These are phyloP conservation scores for Mycosarcoma maydis DNA, from an alignment of 1,284 basidiomycete species.

Conservation along the genomic window DNA sequence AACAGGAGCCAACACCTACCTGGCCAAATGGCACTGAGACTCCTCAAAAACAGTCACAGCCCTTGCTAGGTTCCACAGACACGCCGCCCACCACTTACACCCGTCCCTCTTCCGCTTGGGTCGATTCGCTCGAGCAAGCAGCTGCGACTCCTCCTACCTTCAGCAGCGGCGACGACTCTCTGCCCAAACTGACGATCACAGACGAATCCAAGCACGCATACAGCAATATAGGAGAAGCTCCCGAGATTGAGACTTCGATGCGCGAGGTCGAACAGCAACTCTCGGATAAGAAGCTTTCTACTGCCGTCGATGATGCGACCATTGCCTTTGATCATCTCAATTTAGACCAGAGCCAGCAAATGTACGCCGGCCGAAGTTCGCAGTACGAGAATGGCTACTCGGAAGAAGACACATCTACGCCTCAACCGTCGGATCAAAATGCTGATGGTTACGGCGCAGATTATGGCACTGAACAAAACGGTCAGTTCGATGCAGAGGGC, in stretches of 20 bases:
- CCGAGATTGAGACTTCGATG: no score
- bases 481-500: conserved; percentile 9
- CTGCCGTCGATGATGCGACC: conserved; percentile 10
- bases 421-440: conserved; percentile 7
- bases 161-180: conserved; percentile 18
- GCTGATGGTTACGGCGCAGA: neutral
- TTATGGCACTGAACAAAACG: neutral
- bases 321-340: conserved; percentile 20
- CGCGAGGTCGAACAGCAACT: neutral
- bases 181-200: conserved; percentile 39
- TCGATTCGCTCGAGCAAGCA: conserved; percentile 41
- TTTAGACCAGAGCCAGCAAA: conserved; percentile 8
- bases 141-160: conserved; percentile 36
- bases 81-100: conserved; percentile 32
- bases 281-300: no score
- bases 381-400: conserved; percentile 5
- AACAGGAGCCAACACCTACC: conserved; percentile 3
- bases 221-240: neutral
- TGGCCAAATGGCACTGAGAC: conserved; percentile 7
- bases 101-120: conserved; percentile 24
- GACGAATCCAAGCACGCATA: conserved; percentile 31
- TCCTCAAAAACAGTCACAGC: conserved; percentile 3
- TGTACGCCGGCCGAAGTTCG: neutral
- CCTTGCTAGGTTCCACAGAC: conserved; percentile 12
- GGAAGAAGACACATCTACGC: conserved; percentile 13